A percentile compares a stretch with the other conserved stretches of the same genome.
Conservation (phyloP, 495 filamentous ascomycete species). For the Sphaerosporella brunnea region DNA sequence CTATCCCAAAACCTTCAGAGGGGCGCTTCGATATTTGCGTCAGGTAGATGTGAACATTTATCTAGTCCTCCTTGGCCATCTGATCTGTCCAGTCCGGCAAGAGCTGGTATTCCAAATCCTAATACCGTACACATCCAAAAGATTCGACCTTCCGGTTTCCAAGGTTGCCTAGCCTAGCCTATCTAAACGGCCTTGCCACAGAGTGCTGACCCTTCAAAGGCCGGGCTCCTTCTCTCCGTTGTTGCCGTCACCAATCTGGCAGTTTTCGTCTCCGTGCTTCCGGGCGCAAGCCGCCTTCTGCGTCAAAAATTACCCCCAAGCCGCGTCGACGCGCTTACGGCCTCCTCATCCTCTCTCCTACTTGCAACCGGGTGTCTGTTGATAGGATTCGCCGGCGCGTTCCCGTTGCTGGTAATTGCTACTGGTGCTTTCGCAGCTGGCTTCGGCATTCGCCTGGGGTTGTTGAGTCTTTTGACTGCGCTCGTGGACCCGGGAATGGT, state of each 20-base stretch:
- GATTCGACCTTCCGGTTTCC: slow-evolving; percentile 1
- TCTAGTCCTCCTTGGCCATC: slow-evolving; percentile 5
- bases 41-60: background rate
- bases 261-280: slow-evolving; percentile 1
- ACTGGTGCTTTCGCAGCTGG: slow-evolving; percentile 4
- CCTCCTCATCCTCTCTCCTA: background rate
- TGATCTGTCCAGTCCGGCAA: slow-evolving; percentile 6
- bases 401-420: background rate
- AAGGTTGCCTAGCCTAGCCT: no score
- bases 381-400: background rate
- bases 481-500: slow-evolving; percentile 1
- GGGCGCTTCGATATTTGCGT: background rate
- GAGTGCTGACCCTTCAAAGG: background rate
- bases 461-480: slow-evolving; percentile 6
- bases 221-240: slow-evolving; percentile 7
- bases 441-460: slow-evolving; percentile 4
- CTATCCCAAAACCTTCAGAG: no score
- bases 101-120: slow-evolving; percentile 11
- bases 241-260: slow-evolving; percentile 5
- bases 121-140: slow-evolving; percentile 6
- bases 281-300: background rate
- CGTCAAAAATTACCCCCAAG: background rate
- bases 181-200: no score
- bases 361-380: background rate
- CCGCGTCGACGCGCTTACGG: slow-evolving; percentile 3